Evolutionary conservation across 805 yeast species (phyloP), one percentile per base, ranked within the genome.

Genomic region (Teunomyces cretensis): DNA sequence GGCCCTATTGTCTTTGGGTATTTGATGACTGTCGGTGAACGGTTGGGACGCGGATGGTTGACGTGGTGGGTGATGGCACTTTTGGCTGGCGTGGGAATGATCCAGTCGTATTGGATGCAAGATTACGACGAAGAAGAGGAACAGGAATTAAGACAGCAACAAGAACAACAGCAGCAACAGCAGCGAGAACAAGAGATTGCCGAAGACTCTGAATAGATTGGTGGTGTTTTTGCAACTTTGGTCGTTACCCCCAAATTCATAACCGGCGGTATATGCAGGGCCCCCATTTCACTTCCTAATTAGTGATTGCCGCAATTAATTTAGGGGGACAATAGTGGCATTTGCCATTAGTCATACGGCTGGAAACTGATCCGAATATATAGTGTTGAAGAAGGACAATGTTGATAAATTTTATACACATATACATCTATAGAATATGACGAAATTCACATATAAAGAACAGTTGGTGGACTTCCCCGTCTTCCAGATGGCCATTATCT

Each of bases 401-500:
- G 3, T 19, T 19, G 22, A 19, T 19, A 19, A 19, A 4, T 19
- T 19, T 19, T 19, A 19, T 19, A 19, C 22, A 19, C 3, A 19
- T 4, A 19, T 19, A 19, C 22, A 19, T 19, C 22, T 19, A 19
- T 19, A 19, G 22, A 19, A 19, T 19, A 19, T 19, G 22, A 12
- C 38, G 19, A 32, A 22, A 12, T 19, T 39, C 12, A 19, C 43
- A 7, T 28, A 77, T 49, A 61, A 68, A 37, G 76, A 80, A 48
- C 83, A 78, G 53, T 67, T 81, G 66, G 62, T 56, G 28, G 85
- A 79, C 14, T 80, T 81, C 55, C 86, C 86, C 15, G 65, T 74
- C 55, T 63, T 73, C 55, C 86, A 81, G 50, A 67, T 68, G 60
- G 41, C 49, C 28, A 67, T 65, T 42, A 56, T 67, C 9, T 51